These are phyloP conservation scores for Aeminium ludgeri DNA, from an alignment of 495 filamentous ascomycete genomes.

Conservation along the genomic window DNA sequence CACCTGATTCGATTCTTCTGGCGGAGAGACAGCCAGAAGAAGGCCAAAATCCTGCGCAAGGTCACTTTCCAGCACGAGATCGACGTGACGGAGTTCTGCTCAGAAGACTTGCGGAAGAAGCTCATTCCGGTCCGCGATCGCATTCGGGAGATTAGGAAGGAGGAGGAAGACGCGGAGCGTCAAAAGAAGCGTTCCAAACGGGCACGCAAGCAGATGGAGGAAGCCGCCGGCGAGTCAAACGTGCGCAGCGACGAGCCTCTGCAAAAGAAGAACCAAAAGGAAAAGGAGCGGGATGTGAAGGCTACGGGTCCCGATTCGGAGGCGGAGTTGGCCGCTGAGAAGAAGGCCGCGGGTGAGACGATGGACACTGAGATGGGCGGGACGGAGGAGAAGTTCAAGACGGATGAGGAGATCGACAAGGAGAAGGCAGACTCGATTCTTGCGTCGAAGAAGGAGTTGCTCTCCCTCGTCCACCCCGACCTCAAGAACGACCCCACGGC, in stretches of 20 bases:
- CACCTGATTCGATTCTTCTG: slow-evolving; percentile 98
- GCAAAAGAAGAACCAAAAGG: slow-evolving; percentile 25
- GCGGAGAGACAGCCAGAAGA: slow-evolving; percentile 86
- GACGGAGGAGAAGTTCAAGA: slow-evolving; percentile 67
- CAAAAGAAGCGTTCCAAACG: slow-evolving; percentile 75
- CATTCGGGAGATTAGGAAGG: slow-evolving; percentile 87
- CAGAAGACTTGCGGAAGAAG: slow-evolving; percentile 65
- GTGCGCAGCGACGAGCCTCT: slow-evolving; percentile 20
- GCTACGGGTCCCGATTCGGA: slow-evolving; percentile 36
- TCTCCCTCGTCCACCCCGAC: slow-evolving; percentile 52
- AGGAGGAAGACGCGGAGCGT: slow-evolving; percentile 77
- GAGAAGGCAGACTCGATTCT: slow-evolving; percentile 59
- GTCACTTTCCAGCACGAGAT: slow-evolving; percentile 89
- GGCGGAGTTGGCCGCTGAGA: slow-evolving; percentile 29
- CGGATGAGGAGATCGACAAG: slow-evolving; percentile 78
- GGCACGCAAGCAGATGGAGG: slow-evolving; percentile 44
- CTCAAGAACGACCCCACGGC: slow-evolving; percentile 59
- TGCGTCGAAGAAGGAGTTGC: slow-evolving; percentile 67
- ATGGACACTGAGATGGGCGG: slow-evolving; percentile 57
- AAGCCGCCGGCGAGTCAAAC: slow-evolving; percentile 20
- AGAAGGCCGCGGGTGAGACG: slow-evolving; percentile 39
- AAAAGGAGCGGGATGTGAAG: slow-evolving; percentile 31
- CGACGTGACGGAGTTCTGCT: slow-evolving; percentile 88
- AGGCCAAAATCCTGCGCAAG: slow-evolving; percentile 98
- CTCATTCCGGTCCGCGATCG: slow-evolving; percentile 86